Conservation (phyloP, 1,284 basidiomycete species). For the Sanghuangporus weigelae region DNA sequence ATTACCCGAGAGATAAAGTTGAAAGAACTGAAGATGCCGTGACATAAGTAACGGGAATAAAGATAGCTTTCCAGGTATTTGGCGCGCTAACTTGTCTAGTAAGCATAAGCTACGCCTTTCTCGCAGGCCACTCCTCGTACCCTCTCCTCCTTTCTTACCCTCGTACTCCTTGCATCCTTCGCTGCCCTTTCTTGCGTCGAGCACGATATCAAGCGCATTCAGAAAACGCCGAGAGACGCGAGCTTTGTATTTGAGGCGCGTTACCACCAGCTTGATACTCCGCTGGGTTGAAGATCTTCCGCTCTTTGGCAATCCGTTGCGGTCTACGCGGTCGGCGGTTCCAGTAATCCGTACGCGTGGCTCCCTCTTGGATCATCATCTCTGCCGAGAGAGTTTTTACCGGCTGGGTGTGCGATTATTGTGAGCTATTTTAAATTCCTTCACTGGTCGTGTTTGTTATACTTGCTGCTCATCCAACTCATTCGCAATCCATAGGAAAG, state of each 20-base stretch:
- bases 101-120: background rate
- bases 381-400: background rate
- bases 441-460: background rate
- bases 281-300: background rate
- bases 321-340: background rate
- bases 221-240: background rate
- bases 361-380: background rate
- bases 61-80: background rate
- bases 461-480: background rate
- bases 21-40: background rate
- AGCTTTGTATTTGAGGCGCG: background rate
- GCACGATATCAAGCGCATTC: background rate
- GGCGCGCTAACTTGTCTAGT: background rate
- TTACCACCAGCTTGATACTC: background rate
- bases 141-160: background rate
- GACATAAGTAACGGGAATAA: background rate
- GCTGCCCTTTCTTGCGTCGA: background rate
- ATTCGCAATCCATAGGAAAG: background rate
- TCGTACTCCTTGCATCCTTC: background rate
- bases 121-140: background rate
- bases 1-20: background rate
- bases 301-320: background rate
- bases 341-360: background rate
- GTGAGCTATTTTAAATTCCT: background rate
- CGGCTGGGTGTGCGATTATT: background rate